Conservation (phyloP, 305 asterid species). For the Solanum hybrid region DNA sequence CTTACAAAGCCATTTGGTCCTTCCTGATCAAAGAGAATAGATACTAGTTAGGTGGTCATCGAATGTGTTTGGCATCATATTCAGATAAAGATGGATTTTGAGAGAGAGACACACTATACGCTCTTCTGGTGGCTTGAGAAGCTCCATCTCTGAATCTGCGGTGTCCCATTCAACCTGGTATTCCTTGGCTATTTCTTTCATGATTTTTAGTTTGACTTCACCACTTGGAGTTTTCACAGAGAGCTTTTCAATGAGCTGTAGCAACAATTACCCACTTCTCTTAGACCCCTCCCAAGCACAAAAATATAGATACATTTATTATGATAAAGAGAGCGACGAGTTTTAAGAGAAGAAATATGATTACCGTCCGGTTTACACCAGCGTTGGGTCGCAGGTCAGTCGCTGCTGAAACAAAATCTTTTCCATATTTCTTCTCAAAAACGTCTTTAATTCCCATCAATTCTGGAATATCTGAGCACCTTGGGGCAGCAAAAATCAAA, state of each 20-base stretch:
- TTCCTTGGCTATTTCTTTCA: conserved; percentile 92
- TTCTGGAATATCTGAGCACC: conserved; percentile 95
- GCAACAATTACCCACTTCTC: neutral
- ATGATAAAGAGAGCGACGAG: neutral
- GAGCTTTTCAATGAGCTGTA: conserved; percentile 90
- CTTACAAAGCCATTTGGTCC: conserved; percentile 66
- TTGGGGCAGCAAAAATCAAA: conserved; percentile 83
- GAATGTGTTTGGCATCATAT: neutral
- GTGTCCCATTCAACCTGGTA: conserved; percentile 88
- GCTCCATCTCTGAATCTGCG: conserved; percentile 65
- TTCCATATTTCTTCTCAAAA: conserved; percentile 79
- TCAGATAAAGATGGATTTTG: neutral
- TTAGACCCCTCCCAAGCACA: neutral
- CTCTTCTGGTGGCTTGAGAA: conserved; percentile 83
- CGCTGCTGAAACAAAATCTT: conserved; percentile 94
- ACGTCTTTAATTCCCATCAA: conserved; percentile 55
- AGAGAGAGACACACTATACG: conserved; percentile 43
- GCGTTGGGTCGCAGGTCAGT: conserved; percentile 90
- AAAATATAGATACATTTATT: neutral
- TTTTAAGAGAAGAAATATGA: neutral
- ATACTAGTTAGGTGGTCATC: neutral
- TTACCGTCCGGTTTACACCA: conserved; percentile 85
- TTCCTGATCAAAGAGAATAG: conserved; percentile 36
- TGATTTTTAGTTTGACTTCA: conserved; percentile 64
- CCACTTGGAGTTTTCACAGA: conserved; percentile 85